These are phyloP conservation scores for Globisporangium nagaii DNA, from an alignment of 352 stramenopile species.

Conservation along the genomic window DNA sequence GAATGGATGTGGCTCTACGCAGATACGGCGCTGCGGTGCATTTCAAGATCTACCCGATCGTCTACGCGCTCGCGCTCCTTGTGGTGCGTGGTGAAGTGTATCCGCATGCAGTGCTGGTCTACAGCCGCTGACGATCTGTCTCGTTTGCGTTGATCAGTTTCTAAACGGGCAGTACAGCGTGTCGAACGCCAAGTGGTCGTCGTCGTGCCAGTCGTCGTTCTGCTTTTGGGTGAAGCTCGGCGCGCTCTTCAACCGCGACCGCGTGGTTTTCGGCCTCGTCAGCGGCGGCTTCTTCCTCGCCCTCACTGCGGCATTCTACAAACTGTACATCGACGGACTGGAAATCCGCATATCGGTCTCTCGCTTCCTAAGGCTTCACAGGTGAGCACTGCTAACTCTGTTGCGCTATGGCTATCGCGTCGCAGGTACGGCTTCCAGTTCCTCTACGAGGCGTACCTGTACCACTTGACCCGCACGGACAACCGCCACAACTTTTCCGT, in stretches of 20 bases:
- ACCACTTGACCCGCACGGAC: conserved; percentile 97
- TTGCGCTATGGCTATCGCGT: background rate
- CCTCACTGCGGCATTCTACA: conserved; percentile 83
- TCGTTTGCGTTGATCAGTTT: conserved; percentile 32
- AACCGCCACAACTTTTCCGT: conserved; percentile 99
- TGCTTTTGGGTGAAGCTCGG: conserved; percentile 50
- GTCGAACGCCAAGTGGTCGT: conserved; percentile 40
- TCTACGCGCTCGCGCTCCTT: conserved; percentile 91
- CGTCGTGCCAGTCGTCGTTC: conserved; percentile 39
- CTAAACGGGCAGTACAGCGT: conserved; percentile 58
- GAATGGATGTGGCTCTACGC: no score
- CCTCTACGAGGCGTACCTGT: conserved; percentile 96
- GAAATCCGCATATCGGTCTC: no score
- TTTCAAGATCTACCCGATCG: conserved; percentile 98
- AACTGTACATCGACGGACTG: conserved; percentile 82
- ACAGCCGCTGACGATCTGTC: background rate
- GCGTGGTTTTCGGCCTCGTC: conserved; percentile 87
- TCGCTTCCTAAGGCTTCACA: no score
- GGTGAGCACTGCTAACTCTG: background rate
- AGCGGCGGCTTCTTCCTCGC: conserved; percentile 81
- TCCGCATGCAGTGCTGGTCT: background rate
- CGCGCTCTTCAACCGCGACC: conserved; percentile 57
- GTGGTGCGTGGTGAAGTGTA: conserved; percentile 42
- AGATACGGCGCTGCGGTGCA: conserved; percentile 96
- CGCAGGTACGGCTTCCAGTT: conserved; percentile 89